Evolutionary conservation across 1,139 yeast genomes (phyloP).

Genomic region (Kurtzmaniella quercitrusa): DNA sequence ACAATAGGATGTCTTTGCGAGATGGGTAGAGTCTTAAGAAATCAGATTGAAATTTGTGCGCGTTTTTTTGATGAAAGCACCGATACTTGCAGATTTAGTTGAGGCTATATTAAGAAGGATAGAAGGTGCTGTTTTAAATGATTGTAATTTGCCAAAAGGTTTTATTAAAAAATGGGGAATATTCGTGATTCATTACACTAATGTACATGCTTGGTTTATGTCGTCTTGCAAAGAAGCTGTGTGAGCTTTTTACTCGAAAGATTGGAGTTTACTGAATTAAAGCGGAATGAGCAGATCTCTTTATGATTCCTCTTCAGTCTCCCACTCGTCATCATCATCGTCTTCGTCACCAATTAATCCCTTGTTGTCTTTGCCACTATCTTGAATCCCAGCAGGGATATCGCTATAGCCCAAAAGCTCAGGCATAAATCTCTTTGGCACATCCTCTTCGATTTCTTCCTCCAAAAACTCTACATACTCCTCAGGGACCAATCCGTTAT

Average conservation of each 20-base stretch:
- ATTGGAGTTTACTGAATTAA: no score
- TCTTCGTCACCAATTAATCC: constrained; percentile 1
- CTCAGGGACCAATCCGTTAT: constrained; percentile 93
- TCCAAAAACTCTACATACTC: constrained; percentile 71
- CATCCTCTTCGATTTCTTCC: constrained; percentile 22
- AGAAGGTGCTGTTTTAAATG: no score
- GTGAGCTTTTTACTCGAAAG: no score
- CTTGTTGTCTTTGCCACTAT: constrained; percentile 2
- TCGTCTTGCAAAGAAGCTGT: no score
- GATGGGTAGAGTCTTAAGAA: neutral
- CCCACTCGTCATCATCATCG: constrained; percentile 1
- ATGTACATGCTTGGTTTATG: neutral
- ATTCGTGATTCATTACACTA: constrained; percentile 1
- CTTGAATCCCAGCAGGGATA: constrained; percentile 6
- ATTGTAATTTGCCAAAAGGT: no score
- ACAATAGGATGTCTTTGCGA: neutral
- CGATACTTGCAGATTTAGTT: neutral
- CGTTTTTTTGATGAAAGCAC: neutral
- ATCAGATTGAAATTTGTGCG: neutral
- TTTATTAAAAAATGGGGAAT: no score
- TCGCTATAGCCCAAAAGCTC: constrained; percentile 23
- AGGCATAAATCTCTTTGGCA: constrained; percentile 48
- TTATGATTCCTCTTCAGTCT: neutral
- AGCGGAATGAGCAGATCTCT: no score
- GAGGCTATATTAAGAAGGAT: neutral